phyloP scores from a whole-genome alignment of 148 eudicot species.

The Rhododendron vialii region DNA sequence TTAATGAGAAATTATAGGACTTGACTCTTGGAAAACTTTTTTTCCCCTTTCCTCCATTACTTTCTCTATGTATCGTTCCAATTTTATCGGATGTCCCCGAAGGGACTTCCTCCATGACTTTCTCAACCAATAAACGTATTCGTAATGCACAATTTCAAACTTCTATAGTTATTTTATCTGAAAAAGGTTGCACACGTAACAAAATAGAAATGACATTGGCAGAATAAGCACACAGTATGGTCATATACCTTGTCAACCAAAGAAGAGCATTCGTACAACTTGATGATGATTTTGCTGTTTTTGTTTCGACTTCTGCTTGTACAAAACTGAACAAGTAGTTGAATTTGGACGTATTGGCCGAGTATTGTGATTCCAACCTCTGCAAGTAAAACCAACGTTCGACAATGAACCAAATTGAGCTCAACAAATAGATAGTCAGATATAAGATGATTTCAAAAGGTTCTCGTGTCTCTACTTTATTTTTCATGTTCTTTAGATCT shows the following conservation, averaged over 20 bases:
- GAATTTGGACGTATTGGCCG: slow-evolving; percentile 61
- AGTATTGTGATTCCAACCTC: slow-evolving; percentile 79
- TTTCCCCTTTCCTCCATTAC: neutral
- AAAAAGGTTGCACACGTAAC: neutral
- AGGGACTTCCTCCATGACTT: neutral
- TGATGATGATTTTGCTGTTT: slow-evolving; percentile 80
- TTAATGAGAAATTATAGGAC: neutral
- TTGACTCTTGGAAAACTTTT: neutral
- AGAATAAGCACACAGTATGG: neutral
- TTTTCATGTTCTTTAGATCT: neutral
- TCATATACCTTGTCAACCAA: slow-evolving; percentile 78
- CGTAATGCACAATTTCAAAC: neutral
- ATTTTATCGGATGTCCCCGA: too few relatives aligned
- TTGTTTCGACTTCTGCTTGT: slow-evolving; percentile 82
- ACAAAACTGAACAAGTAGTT: slow-evolving; percentile 73
- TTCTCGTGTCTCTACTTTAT: neutral
- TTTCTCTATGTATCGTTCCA: too few relatives aligned
- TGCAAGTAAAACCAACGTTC: slow-evolving; percentile 24
- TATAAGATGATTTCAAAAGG: neutral
- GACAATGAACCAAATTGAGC: neutral
- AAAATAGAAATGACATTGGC: neutral
- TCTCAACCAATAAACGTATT: neutral
- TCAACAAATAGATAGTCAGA: neutral
- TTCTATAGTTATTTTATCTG: neutral
- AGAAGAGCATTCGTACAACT: slow-evolving; percentile 94